These are phyloP conservation scores for Phoma sp. DNA, from an alignment of 2,329 filamentous ascomycete species.

Conservation along the genomic window DNA sequence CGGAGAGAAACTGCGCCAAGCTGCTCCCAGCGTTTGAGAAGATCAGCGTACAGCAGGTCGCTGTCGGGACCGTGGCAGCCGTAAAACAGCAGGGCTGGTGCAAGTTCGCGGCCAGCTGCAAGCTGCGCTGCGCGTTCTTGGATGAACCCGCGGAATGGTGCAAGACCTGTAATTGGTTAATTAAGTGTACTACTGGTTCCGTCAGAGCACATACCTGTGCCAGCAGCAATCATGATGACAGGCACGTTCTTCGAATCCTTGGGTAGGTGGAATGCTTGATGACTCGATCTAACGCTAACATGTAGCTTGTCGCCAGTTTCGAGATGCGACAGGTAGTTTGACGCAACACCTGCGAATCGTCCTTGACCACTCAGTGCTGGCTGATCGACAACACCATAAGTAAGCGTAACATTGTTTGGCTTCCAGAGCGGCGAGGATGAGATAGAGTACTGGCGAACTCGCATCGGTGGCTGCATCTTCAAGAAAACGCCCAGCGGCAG, in stretches of 20 bases:
- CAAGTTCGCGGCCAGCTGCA: conserved; percentile 59
- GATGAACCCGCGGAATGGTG: conserved; percentile 53
- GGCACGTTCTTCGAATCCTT: conserved; percentile 50
- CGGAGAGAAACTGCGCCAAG: conserved; percentile 67
- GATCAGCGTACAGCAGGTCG: conserved; percentile 67
- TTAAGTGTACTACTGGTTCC: not conserved
- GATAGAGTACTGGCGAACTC: conserved; percentile 79
- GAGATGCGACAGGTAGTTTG: conserved; percentile 51
- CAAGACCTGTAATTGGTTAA: conserved; percentile 44
- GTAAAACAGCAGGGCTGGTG: conserved; percentile 69
- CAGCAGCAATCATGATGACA: conserved; percentile 49
- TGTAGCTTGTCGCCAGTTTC: conserved; percentile 51
- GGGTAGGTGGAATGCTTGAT: conserved; percentile 54
- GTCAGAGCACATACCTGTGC: conserved; percentile 33
- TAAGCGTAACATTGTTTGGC: conserved; percentile 65
- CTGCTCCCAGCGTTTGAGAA: conserved; percentile 65
- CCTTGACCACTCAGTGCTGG: conserved; percentile 57
- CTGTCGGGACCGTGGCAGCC: conserved; percentile 63
- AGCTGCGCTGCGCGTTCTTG: conserved; percentile 51
- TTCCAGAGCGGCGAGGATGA: conserved; percentile 73
- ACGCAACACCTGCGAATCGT: conserved; percentile 53
- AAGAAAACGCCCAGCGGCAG: conserved; percentile 72
- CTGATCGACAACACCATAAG: conserved; percentile 69
- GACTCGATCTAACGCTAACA: conserved; percentile 50
- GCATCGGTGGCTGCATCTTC: conserved; percentile 76